These are phyloP conservation scores for Lyophyllum shimeji DNA, from an alignment of 768 basidiomycete genomes.

Conservation along the genomic window DNA sequence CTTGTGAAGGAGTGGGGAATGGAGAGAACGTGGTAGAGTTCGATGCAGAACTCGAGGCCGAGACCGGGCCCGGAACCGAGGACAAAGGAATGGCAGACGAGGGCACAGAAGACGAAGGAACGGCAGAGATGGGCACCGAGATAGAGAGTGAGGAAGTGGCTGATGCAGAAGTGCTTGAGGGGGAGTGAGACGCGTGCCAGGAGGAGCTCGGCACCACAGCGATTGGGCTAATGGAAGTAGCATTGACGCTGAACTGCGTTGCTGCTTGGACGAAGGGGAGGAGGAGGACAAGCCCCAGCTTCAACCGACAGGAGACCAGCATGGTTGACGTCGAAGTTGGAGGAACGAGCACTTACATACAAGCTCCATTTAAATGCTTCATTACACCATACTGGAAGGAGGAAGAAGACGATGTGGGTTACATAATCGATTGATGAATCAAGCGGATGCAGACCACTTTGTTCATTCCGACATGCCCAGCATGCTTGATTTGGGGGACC, in stretches of 20 bases:
- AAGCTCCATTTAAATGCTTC: not conserved
- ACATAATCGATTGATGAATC: not conserved
- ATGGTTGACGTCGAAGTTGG: not conserved
- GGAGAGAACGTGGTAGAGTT: constrained; percentile 40
- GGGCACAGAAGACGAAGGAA: not conserved
- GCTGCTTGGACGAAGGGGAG: constrained; percentile 11
- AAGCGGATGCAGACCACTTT: not conserved
- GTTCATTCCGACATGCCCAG: not conserved
- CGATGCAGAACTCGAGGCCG: constrained; percentile 1
- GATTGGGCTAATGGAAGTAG: not conserved
- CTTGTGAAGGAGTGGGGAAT: constrained; percentile 60
- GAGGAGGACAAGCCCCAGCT: constrained; percentile 14
- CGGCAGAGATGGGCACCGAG: constrained; percentile 4
- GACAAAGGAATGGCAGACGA: not conserved
- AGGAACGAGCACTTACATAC: not conserved
- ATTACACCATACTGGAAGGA: constrained; percentile 1
- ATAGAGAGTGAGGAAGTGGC: constrained; percentile 1
- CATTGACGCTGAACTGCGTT: not conserved
- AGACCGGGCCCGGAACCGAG: constrained; percentile 1
- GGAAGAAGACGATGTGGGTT: not conserved
- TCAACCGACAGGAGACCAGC: constrained; percentile 13
- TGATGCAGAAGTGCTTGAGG: not conserved
- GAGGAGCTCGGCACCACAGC: constrained; percentile 5
- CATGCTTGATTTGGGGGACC: not conserved
- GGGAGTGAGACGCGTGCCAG: not conserved